phyloP scores from a whole-genome alignment of 2,329 filamentous ascomycete species.

The Penicillium psychrosexuale region DNA sequence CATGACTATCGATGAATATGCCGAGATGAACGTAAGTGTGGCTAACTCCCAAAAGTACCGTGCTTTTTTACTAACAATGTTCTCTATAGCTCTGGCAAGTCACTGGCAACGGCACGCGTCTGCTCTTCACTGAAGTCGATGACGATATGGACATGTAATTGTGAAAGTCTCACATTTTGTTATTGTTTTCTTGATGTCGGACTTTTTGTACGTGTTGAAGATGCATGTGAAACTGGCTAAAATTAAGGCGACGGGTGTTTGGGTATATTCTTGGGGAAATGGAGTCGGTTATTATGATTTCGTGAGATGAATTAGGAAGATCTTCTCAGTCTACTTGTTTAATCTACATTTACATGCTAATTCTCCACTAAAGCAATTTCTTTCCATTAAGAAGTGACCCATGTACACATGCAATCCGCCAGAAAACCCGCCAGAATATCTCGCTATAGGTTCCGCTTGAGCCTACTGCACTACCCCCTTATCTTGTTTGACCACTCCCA shows the following conservation, averaged over 20 bases:
- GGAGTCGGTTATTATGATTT: slow-evolving; percentile 16
- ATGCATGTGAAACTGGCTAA: slow-evolving; percentile 24
- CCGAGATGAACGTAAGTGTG: slow-evolving; percentile 76
- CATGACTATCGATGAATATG: slow-evolving; percentile 83
- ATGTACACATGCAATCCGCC: not conserved
- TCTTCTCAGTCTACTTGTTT: slow-evolving; percentile 11
- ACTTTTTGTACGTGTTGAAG: slow-evolving; percentile 15
- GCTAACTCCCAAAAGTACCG: not conserved
- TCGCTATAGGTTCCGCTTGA: too few relatives aligned
- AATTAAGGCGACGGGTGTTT: slow-evolving; percentile 23
- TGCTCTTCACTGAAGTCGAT: slow-evolving; percentile 66
- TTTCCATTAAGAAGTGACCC: not conserved
- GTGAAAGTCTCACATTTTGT: not conserved
- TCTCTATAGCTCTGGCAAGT: slow-evolving; percentile 70
- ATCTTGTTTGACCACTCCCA: not conserved
- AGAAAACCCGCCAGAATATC: not conserved
- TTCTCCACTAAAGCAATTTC: not conserved
- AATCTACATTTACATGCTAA: not conserved
- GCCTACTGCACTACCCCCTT: not conserved
- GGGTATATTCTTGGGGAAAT: slow-evolving; percentile 18
- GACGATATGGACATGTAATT: slow-evolving; percentile 52
- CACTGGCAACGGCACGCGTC: slow-evolving; percentile 64
- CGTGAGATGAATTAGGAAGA: slow-evolving; percentile 18
- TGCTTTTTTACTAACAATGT: slow-evolving; percentile 37
- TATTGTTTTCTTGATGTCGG: slow-evolving; percentile 6